phyloP scores from a whole-genome alignment of 208 protist species.

The Naegleria lovaniensis region DNA sequence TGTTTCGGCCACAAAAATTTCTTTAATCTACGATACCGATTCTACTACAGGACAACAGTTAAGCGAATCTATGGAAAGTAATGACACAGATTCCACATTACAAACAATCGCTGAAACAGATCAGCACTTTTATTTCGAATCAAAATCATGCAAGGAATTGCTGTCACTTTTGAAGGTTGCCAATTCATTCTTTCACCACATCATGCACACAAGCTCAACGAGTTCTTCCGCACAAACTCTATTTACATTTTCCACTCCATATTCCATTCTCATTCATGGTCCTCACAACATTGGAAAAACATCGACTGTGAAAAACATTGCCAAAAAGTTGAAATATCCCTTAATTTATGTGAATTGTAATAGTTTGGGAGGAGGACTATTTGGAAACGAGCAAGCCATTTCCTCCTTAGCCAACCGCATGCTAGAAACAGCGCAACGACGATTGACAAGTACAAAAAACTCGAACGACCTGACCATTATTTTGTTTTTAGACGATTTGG shows the following conservation, averaged over 20 bases:
- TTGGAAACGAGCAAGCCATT: neutral
- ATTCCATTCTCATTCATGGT: neutral
- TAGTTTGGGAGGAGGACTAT: neutral
- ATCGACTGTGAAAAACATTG: neutral
- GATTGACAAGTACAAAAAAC: neutral
- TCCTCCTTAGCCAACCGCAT: neutral
- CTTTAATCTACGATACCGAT: neutral
- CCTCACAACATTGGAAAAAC: conserved; percentile 9
- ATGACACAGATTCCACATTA: neutral
- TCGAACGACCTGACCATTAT: neutral
- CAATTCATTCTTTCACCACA: neutral
- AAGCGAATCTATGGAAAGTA: neutral
- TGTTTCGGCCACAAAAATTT: neutral
- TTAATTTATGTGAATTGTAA: neutral
- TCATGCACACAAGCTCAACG: neutral
- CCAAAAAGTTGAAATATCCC: neutral
- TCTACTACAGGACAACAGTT: neutral
- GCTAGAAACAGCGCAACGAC: neutral
- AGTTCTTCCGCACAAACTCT: neutral
- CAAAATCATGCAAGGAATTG: neutral
- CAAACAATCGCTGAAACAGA: too few relatives aligned
- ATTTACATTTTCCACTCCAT: neutral
- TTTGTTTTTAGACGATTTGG: neutral
- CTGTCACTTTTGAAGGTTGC: neutral
- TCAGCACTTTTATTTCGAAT: neutral